A percentile compares a stretch with the other conserved stretches of the same genome.
Evolutionary conservation across 78 protist species (phyloP).

Genomic region (Polysphondylium violaceum): DNA sequence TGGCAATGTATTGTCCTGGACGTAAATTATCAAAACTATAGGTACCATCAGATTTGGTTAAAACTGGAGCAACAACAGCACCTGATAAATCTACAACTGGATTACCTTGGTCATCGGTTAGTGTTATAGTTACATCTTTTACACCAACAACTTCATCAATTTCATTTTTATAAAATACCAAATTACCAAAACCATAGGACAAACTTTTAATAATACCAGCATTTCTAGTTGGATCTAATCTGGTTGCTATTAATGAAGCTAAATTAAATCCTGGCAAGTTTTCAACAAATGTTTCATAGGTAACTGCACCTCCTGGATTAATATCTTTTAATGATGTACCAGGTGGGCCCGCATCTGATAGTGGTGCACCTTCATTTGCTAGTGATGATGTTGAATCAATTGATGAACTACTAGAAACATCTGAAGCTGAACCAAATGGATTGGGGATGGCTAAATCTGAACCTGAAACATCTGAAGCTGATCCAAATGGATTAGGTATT

Average conservation of each 20-base stretch:
- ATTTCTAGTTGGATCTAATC: constrained; percentile 21
- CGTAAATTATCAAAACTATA: constrained; percentile 26
- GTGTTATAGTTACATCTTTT: not conserved
- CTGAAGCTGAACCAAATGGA: not conserved
- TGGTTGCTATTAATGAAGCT: not conserved
- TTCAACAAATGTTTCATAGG: not conserved
- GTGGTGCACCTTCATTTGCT: not conserved
- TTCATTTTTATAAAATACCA: constrained; percentile 15
- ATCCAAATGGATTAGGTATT: not conserved
- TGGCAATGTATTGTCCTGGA: constrained; percentile 18
- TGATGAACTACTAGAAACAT: too few species aligned
- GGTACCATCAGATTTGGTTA: not conserved
- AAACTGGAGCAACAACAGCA: not conserved
- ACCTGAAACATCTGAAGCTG: not conserved
- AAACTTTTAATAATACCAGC: not conserved
- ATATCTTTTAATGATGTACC: not conserved
- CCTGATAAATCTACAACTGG: not conserved
- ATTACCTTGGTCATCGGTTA: not conserved
- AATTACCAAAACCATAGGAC: constrained; percentile 22
- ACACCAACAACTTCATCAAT: constrained; percentile 14
- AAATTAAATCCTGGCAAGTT: not conserved
- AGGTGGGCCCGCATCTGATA: not conserved
- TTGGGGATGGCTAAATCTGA: not conserved
- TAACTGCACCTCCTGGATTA: not conserved
- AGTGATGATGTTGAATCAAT: not conserved